Conservation (phyloP, 2,329 filamentous ascomycete species). For the Tolypocladium inflatum region DNA sequence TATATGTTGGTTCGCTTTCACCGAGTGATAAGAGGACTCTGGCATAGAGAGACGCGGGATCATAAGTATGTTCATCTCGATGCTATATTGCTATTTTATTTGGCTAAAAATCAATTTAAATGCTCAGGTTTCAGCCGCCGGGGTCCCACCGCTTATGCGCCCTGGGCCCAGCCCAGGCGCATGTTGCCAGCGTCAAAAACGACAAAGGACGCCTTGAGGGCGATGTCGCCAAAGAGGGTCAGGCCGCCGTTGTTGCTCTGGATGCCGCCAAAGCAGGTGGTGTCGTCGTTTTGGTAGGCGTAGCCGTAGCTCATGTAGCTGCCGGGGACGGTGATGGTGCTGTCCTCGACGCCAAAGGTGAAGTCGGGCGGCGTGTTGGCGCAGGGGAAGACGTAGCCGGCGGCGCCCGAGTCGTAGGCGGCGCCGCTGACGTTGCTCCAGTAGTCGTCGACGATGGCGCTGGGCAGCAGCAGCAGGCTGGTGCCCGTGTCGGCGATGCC, state of each 20-base stretch:
- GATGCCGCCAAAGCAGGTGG: slow-evolving; percentile 57
- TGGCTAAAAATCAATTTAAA: neutral
- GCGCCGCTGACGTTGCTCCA: slow-evolving; percentile 21
- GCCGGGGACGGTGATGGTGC: neutral
- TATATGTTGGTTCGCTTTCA: too few relatives aligned
- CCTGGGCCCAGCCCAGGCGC: slow-evolving; percentile 24
- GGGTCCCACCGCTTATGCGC: neutral
- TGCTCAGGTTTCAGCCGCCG: neutral
- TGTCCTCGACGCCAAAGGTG: neutral
- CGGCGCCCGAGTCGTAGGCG: neutral
- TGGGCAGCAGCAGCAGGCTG: slow-evolving; percentile 50
- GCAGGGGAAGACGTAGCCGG: neutral
- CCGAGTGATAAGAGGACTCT: too few relatives aligned
- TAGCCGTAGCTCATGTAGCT: neutral
- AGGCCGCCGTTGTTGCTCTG: slow-evolving; percentile 34
- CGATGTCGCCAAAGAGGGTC: slow-evolving; percentile 53
- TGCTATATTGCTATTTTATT: neutral
- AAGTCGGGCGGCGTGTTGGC: neutral
- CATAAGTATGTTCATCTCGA: neutral
- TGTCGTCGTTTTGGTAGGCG: neutral
- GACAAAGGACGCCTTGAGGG: slow-evolving; percentile 50
- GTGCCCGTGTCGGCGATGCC: slow-evolving; percentile 51
- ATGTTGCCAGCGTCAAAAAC: slow-evolving; percentile 46
- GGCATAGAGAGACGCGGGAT: too few relatives aligned
- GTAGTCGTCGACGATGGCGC: slow-evolving; percentile 37